Percentiles rank a stretch among this genome's conserved stretches.
phyloP scores from a whole-genome alignment of 1,284 basidiomycete genomes.

The Ganoderma lingzhi region DNA sequence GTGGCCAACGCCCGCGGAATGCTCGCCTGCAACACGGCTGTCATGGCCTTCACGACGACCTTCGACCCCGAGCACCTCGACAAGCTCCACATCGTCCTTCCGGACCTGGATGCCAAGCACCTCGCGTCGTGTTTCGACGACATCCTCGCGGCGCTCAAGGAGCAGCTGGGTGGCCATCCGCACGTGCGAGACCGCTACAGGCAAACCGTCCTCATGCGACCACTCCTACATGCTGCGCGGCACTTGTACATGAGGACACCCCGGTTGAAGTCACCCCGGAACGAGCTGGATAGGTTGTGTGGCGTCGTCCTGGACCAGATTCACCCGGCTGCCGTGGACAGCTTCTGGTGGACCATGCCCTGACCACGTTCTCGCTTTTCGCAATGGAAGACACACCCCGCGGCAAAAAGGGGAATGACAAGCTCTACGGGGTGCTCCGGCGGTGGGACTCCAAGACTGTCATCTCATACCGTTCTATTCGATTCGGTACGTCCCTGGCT shows the following conservation, averaged over 20 bases:
- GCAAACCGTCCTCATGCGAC: not conserved
- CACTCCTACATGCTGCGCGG: not conserved
- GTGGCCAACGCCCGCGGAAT: not conserved
- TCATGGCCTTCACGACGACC: slow-evolving; percentile 12
- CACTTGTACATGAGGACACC: not conserved
- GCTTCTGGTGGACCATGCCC: not conserved
- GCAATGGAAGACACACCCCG: not conserved
- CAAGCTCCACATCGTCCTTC: not conserved
- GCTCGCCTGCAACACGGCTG: slow-evolving; percentile 4
- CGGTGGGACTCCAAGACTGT: not conserved
- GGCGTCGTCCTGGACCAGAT: not conserved
- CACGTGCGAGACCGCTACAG: not conserved
- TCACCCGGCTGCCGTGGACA: not conserved
- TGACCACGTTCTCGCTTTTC: not conserved
- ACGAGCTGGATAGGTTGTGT: not conserved
- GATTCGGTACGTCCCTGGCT: not conserved
- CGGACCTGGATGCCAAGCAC: not conserved
- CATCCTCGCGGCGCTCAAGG: not conserved
- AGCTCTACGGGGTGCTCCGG: not conserved
- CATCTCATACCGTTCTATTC: not conserved
- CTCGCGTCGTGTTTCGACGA: not conserved
- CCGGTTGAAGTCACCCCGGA: not conserved
- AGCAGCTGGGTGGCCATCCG: not conserved
- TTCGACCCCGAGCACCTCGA: slow-evolving; percentile 1
- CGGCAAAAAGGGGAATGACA: not conserved